Percentiles rank a stretch among this genome's conserved stretches.
Evolutionary conservation across 129 eudicot genomes (phyloP).

Genomic region (Centrapalus pauciflorus): DNA sequence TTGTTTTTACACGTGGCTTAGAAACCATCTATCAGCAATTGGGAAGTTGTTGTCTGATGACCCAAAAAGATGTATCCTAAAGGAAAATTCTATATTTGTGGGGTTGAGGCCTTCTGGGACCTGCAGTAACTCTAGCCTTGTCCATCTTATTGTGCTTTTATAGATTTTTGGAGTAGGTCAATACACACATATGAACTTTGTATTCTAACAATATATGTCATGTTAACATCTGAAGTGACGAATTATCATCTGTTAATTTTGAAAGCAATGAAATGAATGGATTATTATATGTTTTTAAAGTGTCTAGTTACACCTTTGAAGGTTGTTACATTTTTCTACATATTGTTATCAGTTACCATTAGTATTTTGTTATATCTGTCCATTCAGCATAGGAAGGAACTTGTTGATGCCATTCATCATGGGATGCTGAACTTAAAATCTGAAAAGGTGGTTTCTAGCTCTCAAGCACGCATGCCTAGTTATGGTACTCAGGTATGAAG

Average conservation of each 20-base stretch:
- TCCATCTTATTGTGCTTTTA: too few species aligned
- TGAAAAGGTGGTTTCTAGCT: constrained; percentile 55
- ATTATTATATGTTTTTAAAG: not conserved
- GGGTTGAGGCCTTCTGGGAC: not conserved
- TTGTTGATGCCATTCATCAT: constrained; percentile 74
- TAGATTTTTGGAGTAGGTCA: constrained; percentile 9
- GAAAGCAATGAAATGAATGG: constrained; percentile 1
- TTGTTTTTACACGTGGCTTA: not conserved
- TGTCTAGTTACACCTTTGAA: not conserved
- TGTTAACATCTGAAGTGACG: constrained; percentile 7
- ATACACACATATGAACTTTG: not conserved
- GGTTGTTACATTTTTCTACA: not conserved
- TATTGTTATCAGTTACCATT: constrained; percentile 13
- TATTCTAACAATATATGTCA: constrained; percentile 2
- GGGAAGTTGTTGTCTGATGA: constrained; percentile 8
- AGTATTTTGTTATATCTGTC: not conserved
- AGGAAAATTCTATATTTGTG: not conserved
- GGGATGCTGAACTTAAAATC: constrained; percentile 76
- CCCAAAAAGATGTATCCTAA: not conserved
- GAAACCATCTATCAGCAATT: not conserved
- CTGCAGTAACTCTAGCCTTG: too few species aligned
- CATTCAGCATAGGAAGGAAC: constrained; percentile 85
- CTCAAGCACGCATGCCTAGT: constrained; percentile 81
- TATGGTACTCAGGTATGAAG: constrained; percentile 85
- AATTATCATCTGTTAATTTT: not conserved